Conservation (phyloP, 257 asterid genomes). For the Gentiana macrophylla region DNA sequence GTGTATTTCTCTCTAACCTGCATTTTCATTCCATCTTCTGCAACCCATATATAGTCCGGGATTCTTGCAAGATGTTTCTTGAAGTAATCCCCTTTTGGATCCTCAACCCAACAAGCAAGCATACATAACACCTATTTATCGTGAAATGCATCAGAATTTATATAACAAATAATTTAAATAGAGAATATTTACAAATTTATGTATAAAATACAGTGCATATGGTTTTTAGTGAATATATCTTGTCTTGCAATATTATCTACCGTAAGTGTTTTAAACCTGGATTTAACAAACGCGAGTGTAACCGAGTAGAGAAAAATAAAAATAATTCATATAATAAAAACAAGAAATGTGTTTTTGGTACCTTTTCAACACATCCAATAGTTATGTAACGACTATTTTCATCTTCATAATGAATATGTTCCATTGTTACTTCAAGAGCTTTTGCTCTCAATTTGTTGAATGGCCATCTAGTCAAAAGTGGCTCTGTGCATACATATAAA, state of each 20-base stretch:
- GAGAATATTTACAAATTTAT: no score
- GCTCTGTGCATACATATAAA: conserved; percentile 12
- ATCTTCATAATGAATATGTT: conserved; percentile 24
- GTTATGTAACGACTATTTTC: conserved; percentile 16
- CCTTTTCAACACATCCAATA: conserved; percentile 23
- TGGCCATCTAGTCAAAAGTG: conserved; percentile 23
- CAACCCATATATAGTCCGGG: conserved; percentile 29
- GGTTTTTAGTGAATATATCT: no score
- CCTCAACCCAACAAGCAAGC: conserved; percentile 30
- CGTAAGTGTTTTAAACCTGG: no score
- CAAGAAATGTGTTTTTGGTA: background rate
- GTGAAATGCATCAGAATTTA: background rate
- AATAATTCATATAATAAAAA: background rate
- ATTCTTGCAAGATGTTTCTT: conserved; percentile 27
- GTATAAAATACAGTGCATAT: no score
- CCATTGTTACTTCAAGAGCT: conserved; percentile 16
- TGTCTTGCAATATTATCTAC: no score
- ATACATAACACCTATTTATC: conserved; percentile 3
- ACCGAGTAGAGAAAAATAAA: no score
- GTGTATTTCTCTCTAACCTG: conserved; percentile 8
- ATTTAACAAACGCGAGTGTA: no score
- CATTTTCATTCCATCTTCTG: conserved; percentile 39
- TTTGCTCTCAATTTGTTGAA: conserved; percentile 17
- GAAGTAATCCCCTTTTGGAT: conserved; percentile 22
- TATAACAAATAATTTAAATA: background rate